Evolutionary conservation across 768 basidiomycete species (phyloP), one percentile per base, ranked within the genome.

Genomic region (Boletus fagicola): DNA sequence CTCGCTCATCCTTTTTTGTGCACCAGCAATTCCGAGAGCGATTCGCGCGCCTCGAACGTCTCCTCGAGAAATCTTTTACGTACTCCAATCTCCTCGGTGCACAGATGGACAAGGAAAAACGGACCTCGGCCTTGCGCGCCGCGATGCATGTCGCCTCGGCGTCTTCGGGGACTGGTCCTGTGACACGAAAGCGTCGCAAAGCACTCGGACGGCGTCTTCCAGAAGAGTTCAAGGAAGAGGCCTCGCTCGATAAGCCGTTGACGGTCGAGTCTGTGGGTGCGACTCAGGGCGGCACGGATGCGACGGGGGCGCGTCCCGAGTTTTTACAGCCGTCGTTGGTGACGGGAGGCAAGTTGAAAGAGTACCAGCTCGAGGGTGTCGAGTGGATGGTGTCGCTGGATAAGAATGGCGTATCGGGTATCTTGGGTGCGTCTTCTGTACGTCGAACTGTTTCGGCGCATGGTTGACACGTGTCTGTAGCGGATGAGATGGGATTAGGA

Each of bases 401-500:
- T 69, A 83, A 90, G 72, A 94, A 93, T 63, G 90, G 90, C 0
- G 87, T 92, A 22, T 86, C 85, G 0, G 90, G 90, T 0, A 92
- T 92, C 57, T 63, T 92, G 40, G 88, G 87, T 88, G 57, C 36
- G 81, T 68, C 15, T 35, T 24, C 28, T 30, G 28, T 15, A n/a
- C 22, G 33, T 46, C 69, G 61, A 11, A 35, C 74, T 2, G 3
- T 18, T 50, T 12, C 1, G 1, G 12, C 42, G 65, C 65, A 40
- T 68, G 2, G 16, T 40, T 49, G 22, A 58, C 20, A 13, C 5
- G 22, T n/a, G 31, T 49, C 16, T 9, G 36, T 72, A 86, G 94
- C 94, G 28, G 94, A 97, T 65, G 94, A 97, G 70, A 97, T 97
- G 94, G 94, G 94, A 20, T 75, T 96, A 1, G 94, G 94, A 50